These are phyloP conservation scores for Epithemia pelagica DNA, from an alignment of 108 stramenopile species.

Conservation along the genomic window DNA sequence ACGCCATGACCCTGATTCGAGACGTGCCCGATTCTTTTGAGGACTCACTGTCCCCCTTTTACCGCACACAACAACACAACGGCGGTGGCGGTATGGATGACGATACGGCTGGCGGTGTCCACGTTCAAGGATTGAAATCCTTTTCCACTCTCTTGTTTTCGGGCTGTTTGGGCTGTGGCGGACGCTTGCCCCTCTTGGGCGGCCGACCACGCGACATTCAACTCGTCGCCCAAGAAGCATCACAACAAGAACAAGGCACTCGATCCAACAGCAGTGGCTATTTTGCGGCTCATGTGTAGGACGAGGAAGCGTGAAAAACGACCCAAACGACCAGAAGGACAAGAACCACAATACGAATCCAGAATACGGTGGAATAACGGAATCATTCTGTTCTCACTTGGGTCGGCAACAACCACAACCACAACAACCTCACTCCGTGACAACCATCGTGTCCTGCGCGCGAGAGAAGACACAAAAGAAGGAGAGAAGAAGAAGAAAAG, in stretches of 20 bases:
- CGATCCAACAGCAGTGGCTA: no score
- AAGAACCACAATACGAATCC: no score
- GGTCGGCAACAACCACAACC: no score
- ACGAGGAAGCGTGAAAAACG: no score
- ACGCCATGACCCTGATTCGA: slow-evolving; percentile 39
- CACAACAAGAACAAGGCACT: not conserved
- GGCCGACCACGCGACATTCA: slow-evolving; percentile 37
- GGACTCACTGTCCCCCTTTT: slow-evolving; percentile 32
- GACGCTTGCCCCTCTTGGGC: slow-evolving; percentile 37
- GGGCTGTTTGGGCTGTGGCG: slow-evolving; percentile 38
- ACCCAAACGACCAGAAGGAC: no score
- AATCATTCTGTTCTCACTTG: no score
- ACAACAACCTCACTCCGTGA: no score
- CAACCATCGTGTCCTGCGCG: no score
- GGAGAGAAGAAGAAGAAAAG: no score
- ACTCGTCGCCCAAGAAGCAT: not conserved
- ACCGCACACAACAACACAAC: not conserved
- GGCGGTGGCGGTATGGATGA: slow-evolving; percentile 11
- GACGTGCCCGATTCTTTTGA: slow-evolving; percentile 43
- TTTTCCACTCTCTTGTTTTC: slow-evolving; percentile 34
- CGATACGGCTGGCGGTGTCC: not conserved
- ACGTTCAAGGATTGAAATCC: slow-evolving; percentile 23
- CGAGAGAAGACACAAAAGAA: no score
- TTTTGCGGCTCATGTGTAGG: no score
- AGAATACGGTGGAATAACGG: no score